Percentiles rank a stretch among this genome's conserved stretches.
Conservation (phyloP, 2,329 filamentous ascomycete species). For the Exserohilum turcica region DNA sequence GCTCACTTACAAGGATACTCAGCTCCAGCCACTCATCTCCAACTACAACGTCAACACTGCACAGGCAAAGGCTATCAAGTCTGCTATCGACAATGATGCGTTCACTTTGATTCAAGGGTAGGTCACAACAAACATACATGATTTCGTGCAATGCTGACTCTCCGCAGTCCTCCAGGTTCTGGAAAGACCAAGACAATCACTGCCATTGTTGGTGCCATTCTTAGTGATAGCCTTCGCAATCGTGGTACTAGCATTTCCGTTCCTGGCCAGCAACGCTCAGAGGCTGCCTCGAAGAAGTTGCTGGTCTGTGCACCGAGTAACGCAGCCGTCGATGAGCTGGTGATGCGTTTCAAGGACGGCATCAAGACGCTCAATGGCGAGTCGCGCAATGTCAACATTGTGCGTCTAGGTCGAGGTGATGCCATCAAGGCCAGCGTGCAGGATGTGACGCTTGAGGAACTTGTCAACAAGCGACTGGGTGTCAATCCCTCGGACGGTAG, state of each 20-base stretch:
- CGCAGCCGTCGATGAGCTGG: slow-evolving; percentile 93
- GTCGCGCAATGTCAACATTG: slow-evolving; percentile 77
- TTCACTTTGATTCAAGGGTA: slow-evolving; percentile 95
- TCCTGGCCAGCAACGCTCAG: slow-evolving; percentile 41
- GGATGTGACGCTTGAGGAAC: slow-evolving; percentile 90
- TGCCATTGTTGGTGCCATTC: slow-evolving; percentile 87
- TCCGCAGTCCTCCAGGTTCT: slow-evolving; percentile 79
- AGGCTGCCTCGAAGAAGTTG: slow-evolving; percentile 74
- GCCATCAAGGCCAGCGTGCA: slow-evolving; percentile 87
- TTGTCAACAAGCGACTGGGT: slow-evolving; percentile 76
- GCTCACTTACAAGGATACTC: slow-evolving; percentile 76
- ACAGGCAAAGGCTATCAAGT: slow-evolving; percentile 89
- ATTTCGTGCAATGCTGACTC: slow-evolving; percentile 22
- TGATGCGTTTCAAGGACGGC: slow-evolving; percentile 87
- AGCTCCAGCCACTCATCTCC: slow-evolving; percentile 68
- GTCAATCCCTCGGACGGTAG: slow-evolving; percentile 46
- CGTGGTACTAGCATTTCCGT: slow-evolving; percentile 55
- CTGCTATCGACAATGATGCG: slow-evolving; percentile 91
- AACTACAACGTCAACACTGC: slow-evolving; percentile 86
- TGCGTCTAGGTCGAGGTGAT: slow-evolving; percentile 88
- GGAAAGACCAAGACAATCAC: slow-evolving; percentile 99
- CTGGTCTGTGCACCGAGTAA: slow-evolving; percentile 98
- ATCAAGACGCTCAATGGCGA: slow-evolving; percentile 77
- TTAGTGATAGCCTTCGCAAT: slow-evolving; percentile 64
- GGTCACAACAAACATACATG: slow-evolving; percentile 7